Percentiles rank a stretch among this genome's conserved stretches.
These are phyloP conservation scores for Blastobotrys persicus DNA, from an alignment of 1,139 yeast species.

Conservation along the genomic window DNA sequence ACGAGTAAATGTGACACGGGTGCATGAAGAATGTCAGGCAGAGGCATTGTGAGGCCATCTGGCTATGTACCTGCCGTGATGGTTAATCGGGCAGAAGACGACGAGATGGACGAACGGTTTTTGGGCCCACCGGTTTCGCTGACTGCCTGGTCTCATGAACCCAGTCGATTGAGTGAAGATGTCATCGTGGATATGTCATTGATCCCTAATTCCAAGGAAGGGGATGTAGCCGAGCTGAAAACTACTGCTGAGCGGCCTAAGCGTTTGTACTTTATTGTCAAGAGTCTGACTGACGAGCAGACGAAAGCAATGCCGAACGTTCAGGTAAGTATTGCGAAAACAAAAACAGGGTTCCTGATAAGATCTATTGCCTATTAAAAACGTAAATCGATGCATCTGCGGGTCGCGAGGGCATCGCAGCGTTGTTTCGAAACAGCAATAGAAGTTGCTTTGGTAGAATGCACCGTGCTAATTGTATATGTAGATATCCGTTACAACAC, in stretches of 20 bases:
- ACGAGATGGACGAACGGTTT: slow-evolving; percentile 20
- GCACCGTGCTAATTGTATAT: background rate
- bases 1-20: slow-evolving; percentile 1
- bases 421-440: no score
- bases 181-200: slow-evolving; percentile 59
- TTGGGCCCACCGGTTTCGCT: slow-evolving; percentile 23
- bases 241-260: slow-evolving; percentile 36
- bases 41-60: slow-evolving; percentile 19
- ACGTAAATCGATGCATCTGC: no score
- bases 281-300: slow-evolving; percentile 38
- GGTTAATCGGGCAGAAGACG: slow-evolving; percentile 10
- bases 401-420: no score
- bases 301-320: slow-evolving; percentile 33
- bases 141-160: slow-evolving; percentile 65
- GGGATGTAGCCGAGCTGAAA: slow-evolving; percentile 71
- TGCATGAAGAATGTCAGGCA: slow-evolving; percentile 1
- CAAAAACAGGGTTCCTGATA: no score
- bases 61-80: slow-evolving; percentile 28
- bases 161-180: slow-evolving; percentile 54
- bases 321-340: slow-evolving; percentile 33
- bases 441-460: background rate
- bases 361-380: no score
- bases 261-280: slow-evolving; percentile 47
- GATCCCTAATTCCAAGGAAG: slow-evolving; percentile 60
- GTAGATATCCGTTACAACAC: slow-evolving; percentile 61